These are phyloP conservation scores for Sarocladium strictum DNA, from an alignment of 2,329 filamentous ascomycete species.

Conservation along the genomic window DNA sequence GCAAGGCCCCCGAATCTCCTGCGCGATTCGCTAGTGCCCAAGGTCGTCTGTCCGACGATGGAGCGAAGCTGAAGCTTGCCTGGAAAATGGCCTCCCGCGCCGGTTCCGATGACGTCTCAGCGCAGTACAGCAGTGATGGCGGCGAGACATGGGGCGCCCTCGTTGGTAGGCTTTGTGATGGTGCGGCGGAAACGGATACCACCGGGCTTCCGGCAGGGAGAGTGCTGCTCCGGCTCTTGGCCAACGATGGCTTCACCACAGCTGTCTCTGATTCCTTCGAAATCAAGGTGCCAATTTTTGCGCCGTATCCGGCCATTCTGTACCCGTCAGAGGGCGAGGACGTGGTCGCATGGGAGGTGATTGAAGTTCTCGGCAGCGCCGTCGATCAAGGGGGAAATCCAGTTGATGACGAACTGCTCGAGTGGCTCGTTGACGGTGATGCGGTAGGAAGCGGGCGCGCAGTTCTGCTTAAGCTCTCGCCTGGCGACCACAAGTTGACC, in stretches of 20 bases:
- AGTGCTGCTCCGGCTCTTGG: background rate
- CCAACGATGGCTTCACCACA: background rate
- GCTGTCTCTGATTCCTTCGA: background rate
- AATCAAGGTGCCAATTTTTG: background rate
- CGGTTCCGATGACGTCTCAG: background rate
- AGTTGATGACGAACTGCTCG: background rate
- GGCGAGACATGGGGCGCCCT: constrained; percentile 1
- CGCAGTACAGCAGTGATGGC: background rate
- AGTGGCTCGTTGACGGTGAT: background rate
- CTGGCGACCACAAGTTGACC: background rate
- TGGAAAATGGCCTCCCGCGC: background rate
- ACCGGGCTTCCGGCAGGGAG: background rate
- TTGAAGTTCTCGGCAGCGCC: background rate
- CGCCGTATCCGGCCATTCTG: background rate
- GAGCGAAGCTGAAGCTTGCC: background rate
- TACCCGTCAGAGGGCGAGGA: background rate
- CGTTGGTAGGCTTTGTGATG: background rate
- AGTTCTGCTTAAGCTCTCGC: background rate
- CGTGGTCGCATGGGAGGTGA: background rate
- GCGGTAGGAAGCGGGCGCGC: background rate
- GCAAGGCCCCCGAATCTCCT: background rate
- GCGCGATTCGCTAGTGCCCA: background rate
- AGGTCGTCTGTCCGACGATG: background rate
- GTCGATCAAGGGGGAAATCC: background rate
- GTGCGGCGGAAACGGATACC: background rate